These are phyloP conservation scores for Capronia americana DNA, from an alignment of 2,329 filamentous ascomycete genomes.

Conservation along the genomic window DNA sequence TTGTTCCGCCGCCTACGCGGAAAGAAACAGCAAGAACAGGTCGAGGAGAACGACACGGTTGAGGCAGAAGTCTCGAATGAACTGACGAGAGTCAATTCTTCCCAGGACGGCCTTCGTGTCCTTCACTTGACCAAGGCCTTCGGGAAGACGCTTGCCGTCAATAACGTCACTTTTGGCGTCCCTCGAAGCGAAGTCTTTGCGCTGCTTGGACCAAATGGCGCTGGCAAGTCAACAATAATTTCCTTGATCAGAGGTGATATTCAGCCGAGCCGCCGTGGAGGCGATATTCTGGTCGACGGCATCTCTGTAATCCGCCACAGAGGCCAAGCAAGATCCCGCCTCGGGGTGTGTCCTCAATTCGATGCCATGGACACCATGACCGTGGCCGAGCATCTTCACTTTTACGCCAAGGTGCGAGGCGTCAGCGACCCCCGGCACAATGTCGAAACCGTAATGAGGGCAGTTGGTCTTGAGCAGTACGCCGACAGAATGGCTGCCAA, in stretches of 20 bases:
- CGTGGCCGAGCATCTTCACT: constrained; percentile 80
- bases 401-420: constrained; percentile 85
- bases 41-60: constrained; percentile 43
- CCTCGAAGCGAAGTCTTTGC: constrained; percentile 83
- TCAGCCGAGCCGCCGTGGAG: constrained; percentile 71
- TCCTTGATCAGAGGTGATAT: constrained; percentile 88
- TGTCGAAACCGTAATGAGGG: constrained; percentile 76
- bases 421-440: constrained; percentile 78
- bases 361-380: constrained; percentile 92
- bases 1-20: constrained; percentile 61
- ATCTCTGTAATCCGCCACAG: constrained; percentile 75
- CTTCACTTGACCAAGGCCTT: constrained; percentile 82
- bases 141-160: constrained; percentile 76
- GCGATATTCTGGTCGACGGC: constrained; percentile 81
- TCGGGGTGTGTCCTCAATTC: constrained; percentile 91
- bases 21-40: constrained; percentile 52
- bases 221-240: constrained; percentile 89
- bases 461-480: constrained; percentile 78
- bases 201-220: constrained; percentile 86
- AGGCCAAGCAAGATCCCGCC: constrained; percentile 72
- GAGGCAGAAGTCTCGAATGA: constrained; percentile 72
- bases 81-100: constrained; percentile 65
- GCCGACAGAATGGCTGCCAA: constrained; percentile 75
- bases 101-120: constrained; percentile 75
- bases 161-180: constrained; percentile 85